Base-by-base conservation (phyloP, 2,329 filamentous ascomycete genomes). In the Venturia carpophila region DNA sequence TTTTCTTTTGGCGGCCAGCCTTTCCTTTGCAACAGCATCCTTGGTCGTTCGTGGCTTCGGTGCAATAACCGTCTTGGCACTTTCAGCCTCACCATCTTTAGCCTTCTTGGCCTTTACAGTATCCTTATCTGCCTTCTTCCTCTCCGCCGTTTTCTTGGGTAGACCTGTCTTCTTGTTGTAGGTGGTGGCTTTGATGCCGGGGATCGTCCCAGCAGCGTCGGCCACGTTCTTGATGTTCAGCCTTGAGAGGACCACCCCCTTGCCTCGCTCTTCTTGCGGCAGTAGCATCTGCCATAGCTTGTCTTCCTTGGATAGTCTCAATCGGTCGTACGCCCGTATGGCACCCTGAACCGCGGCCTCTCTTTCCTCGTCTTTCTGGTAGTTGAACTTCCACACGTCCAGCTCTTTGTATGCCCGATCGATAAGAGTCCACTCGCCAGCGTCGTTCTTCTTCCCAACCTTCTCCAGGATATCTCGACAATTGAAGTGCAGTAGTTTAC, bases 271-370 rank as follows among this genome's bases (percentile, higher is more conserved):
- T 62, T 83, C 79, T 69, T 80, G 80, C 9, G 83, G 83, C 65
- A 87, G 77, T 66, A 88, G 76, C 68, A 78, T 78, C 74, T 88
- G 84, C 85, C 85, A 88, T 24, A 84, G 75, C 70, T 82, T 82
- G 70, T 87, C 85, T 45, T 82, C 79, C 68, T 83, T 83, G 7
- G 82, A 80, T 21, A 87, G 75, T 37, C 85, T 79, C 74, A 83
- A 79, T 64, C 85, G 80, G 73, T 88, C 85, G 72, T 84, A 87
- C 55, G 85, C 84, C 64, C 81, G 82, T 70, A 87, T 82, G 64
- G 85, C 84, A 73, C 83, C 83, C 68, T 86, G 82, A 69, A 87
- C 83, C 37, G 84, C 85, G 64, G 80, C 76, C 67, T 86, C 78
- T 21, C 85, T 79, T 65, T 87, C 82, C 60, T 83, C 79, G 60